Evolutionary conservation across 768 basidiomycete genomes (phyloP).

Genomic region (Kwoniella botswanensis): DNA sequence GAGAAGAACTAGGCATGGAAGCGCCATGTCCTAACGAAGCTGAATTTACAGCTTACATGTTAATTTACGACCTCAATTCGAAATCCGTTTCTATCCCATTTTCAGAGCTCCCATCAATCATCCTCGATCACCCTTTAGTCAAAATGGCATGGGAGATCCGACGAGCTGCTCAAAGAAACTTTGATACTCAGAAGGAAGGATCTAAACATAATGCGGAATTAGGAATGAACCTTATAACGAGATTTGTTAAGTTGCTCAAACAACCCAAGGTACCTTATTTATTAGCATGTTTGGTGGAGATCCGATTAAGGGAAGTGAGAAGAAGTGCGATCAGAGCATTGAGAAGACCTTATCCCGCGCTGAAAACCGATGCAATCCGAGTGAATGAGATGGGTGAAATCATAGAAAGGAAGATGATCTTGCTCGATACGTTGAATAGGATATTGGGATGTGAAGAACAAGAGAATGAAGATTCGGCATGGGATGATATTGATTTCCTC

Average conservation of each 20-base stretch:
- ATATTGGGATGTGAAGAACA: slow-evolving; percentile 59
- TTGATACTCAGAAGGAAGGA: slow-evolving; percentile 59
- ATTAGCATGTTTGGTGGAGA: slow-evolving; percentile 83
- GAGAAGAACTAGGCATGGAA: slow-evolving; percentile 62
- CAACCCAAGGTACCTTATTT: slow-evolving; percentile 78
- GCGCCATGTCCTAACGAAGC: slow-evolving; percentile 77
- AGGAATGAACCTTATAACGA: slow-evolving; percentile 63
- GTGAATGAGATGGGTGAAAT: slow-evolving; percentile 63
- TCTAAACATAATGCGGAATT: slow-evolving; percentile 69
- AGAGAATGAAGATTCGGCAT: slow-evolving; percentile 50
- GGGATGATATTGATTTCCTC: slow-evolving; percentile 40
- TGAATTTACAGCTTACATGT: slow-evolving; percentile 94
- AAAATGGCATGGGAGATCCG: slow-evolving; percentile 82
- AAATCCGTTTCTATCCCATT: slow-evolving; percentile 74
- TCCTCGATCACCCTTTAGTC: slow-evolving; percentile 76
- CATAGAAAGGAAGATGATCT: slow-evolving; percentile 49
- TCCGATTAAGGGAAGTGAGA: slow-evolving; percentile 71
- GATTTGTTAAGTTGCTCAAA: slow-evolving; percentile 72
- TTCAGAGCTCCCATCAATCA: slow-evolving; percentile 64
- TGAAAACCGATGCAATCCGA: slow-evolving; percentile 33
- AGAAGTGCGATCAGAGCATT: slow-evolving; percentile 65
- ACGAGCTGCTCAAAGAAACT: slow-evolving; percentile 76
- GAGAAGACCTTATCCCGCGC: slow-evolving; percentile 53
- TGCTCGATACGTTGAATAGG: slow-evolving; percentile 51
- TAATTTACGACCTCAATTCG: slow-evolving; percentile 88